These are phyloP conservation scores for Pseudogymnoascus sp. DNA, from an alignment of 2,329 filamentous ascomycete species.

Conservation along the genomic window DNA sequence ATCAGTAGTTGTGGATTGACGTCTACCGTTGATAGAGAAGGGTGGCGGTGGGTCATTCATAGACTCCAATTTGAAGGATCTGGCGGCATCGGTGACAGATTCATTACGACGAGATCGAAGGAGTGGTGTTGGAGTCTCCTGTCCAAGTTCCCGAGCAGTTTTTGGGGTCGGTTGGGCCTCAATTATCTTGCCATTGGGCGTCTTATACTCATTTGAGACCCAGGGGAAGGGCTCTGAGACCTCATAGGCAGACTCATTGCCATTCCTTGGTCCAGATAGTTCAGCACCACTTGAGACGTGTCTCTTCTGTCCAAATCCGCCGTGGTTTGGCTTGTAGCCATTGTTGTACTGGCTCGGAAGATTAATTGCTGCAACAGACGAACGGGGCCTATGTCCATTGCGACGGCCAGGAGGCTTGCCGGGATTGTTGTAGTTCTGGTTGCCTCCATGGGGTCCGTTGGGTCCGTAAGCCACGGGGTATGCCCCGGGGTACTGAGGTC, in stretches of 20 bases:
- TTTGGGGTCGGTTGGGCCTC: not conserved
- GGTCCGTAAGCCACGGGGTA: not conserved
- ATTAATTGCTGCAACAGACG: not conserved
- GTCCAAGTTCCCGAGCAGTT: conserved; percentile 8
- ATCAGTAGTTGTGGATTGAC: not conserved
- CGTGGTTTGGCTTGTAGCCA: not conserved
- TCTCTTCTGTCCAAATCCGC: not conserved
- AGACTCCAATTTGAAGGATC: not conserved
- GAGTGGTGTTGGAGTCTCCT: not conserved
- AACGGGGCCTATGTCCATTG: not conserved
- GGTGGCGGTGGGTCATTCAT: not conserved
- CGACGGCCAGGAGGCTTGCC: not conserved
- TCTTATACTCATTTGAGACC: not conserved
- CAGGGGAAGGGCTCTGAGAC: not conserved
- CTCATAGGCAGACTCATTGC: not conserved
- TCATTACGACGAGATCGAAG: not conserved
- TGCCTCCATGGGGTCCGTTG: not conserved
- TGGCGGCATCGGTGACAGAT: not conserved
- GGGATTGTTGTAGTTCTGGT: not conserved
- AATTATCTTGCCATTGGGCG: not conserved
- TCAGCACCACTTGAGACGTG: not conserved
- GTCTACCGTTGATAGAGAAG: not conserved
- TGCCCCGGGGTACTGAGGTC: not conserved
- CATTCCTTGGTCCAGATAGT: not conserved
- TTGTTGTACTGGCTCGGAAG: not conserved